phyloP scores from a whole-genome alignment of 2,329 filamentous ascomycete species.

The Ciborinia camelliae region DNA sequence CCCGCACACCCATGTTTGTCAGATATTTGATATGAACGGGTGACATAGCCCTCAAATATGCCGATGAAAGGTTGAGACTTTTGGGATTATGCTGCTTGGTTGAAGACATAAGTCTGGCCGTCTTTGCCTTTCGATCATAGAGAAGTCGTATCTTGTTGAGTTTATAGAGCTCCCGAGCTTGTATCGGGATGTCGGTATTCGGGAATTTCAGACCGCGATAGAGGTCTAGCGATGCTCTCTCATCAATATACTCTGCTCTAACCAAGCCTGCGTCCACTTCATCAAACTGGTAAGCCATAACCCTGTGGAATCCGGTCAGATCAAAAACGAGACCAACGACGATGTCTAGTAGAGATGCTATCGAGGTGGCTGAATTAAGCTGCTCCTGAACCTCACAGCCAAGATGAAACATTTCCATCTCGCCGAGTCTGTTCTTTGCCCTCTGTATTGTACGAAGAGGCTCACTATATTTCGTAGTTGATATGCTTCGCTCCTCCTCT shows the following conservation, averaged over 20 bases:
- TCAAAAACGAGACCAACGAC: slow-evolving; percentile 85
- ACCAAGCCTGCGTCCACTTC: slow-evolving; percentile 77
- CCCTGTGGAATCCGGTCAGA: slow-evolving; percentile 83
- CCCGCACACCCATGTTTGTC: slow-evolving; percentile 81
- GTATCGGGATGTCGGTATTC: slow-evolving; percentile 81
- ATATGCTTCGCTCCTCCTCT: slow-evolving; percentile 68
- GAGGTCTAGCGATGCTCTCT: slow-evolving; percentile 73
- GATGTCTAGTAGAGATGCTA: slow-evolving; percentile 74
- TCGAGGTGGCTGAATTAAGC: slow-evolving; percentile 64
- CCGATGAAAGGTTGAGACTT: slow-evolving; percentile 68
- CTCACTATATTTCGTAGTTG: slow-evolving; percentile 70
- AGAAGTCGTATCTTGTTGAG: slow-evolving; percentile 84
- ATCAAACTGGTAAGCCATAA: slow-evolving; percentile 93
- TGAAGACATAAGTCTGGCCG: slow-evolving; percentile 77
- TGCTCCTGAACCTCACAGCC: slow-evolving; percentile 91
- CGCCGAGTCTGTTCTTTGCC: slow-evolving; percentile 44
- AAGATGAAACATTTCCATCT: slow-evolving; percentile 88
- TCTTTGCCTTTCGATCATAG: slow-evolving; percentile 78
- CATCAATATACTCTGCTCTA: slow-evolving; percentile 82
- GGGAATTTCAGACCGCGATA: slow-evolving; percentile 89
- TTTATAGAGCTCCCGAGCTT: slow-evolving; percentile 81
- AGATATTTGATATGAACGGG: slow-evolving; percentile 88
- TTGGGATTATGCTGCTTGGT: slow-evolving; percentile 66
- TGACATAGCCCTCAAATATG: slow-evolving; percentile 83
- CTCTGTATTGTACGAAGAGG: slow-evolving; percentile 56